Evolutionary conservation across 495 filamentous ascomycete species (phyloP).

Genomic region (Pyronema omphalodes): DNA sequence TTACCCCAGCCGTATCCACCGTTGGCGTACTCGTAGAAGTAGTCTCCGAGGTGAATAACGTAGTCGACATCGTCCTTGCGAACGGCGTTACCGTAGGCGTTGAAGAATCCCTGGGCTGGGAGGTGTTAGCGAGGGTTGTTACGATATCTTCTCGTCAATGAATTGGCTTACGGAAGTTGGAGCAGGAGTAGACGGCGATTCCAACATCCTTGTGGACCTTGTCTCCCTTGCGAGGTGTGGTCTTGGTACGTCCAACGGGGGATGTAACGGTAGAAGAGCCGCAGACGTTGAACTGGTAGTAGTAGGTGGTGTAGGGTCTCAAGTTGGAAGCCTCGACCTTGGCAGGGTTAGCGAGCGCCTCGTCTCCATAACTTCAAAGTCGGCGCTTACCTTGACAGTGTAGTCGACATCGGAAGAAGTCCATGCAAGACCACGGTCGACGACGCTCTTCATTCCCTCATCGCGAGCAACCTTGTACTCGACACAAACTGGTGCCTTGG

Average conservation of each 20-base stretch:
- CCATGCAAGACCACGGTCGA: constrained; percentile 34
- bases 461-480: constrained; percentile 34
- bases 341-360: neutral
- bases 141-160: neutral
- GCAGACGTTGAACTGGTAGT: constrained; percentile 40
- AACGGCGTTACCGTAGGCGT: constrained; percentile 45
- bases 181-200: constrained; percentile 40
- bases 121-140: neutral
- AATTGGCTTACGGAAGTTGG: constrained; percentile 33
- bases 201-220: constrained; percentile 28
- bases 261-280: constrained; percentile 27
- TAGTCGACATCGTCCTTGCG: constrained; percentile 51
- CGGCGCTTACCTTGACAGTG: constrained; percentile 38
- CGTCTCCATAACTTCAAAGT: neutral
- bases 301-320: constrained; percentile 40
- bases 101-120: constrained; percentile 39
- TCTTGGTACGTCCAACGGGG: constrained; percentile 37
- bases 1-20: constrained; percentile 41
- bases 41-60: constrained; percentile 37
- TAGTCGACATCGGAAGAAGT: constrained; percentile 52
- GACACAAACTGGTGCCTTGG: constrained; percentile 41
- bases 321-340: constrained; percentile 42
- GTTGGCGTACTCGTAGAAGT: constrained; percentile 46
- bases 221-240: constrained; percentile 29
- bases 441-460: constrained; percentile 25